Base-by-base conservation (phyloP, 805 yeast genomes). In the Saccharomycopsis babjevae region DNA sequence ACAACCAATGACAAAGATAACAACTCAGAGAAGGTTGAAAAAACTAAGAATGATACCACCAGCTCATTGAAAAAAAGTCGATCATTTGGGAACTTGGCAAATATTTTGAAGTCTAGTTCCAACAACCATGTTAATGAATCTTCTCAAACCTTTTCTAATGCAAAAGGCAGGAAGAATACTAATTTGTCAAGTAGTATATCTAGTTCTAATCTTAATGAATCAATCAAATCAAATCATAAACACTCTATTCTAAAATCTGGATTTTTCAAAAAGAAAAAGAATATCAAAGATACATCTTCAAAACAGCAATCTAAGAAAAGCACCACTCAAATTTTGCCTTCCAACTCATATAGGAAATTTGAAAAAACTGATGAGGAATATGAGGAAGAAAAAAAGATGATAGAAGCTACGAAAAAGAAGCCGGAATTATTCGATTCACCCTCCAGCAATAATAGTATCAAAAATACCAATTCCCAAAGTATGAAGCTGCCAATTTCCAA, bases 91-190 rank as follows among this genome's bases (percentile, higher is more conserved):
- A 57, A 60, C 36, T 42, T 60, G 18, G 59, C 62, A 38, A 60
- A 57, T 25, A 50, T 60, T 42, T 54, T 60, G 38, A 60, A 60
- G 42, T 46, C 50, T 7, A 16, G 16, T 25, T 7, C 91, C 84
- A 1, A 92, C 86, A 52, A 85, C 81, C 69, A 87, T 89, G 68
- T 86, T 80, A 67, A 87, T 81, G 52, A 46, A 10, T n/a, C 32
- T 25, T 22, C 6, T 92, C 92, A 87, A 66, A 87, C 74, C 8
- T 85, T 89, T 72, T 87, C 90, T 62, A 87, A 88, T 11, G 93
- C 91, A 63, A 89, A 80, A 61, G 88, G 76, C 57, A 93, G 92
- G 76, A 90, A 89, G 5, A 90, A 96, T 3, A 96, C 88, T 61
- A 76, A 77, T 2, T 82, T 84, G 46, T 80, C 74, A 0, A 25